Conservation (phyloP, 768 basidiomycete genomes). For the Macrolepiota fuliginosa region DNA sequence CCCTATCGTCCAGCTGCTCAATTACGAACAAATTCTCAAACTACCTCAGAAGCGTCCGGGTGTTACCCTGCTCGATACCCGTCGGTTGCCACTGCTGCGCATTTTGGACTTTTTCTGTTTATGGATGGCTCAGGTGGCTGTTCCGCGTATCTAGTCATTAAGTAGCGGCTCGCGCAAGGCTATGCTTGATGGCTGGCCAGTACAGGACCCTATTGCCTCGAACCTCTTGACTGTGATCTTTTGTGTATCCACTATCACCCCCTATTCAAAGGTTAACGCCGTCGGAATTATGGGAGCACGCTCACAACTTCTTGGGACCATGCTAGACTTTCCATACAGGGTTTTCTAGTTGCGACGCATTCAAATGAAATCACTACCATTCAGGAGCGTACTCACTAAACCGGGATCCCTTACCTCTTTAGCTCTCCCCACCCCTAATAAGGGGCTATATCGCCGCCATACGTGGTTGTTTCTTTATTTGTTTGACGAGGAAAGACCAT, state of each 20-base stretch:
- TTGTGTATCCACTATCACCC: not conserved
- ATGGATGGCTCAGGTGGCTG: no score
- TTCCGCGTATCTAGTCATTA: constrained; percentile 27
- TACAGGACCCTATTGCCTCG: constrained; percentile 30
- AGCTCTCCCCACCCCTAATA: constrained; percentile 25
- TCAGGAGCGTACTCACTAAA: no score
- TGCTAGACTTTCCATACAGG: constrained; percentile 47
- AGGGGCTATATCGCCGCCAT: constrained; percentile 48
- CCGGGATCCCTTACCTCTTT: constrained; percentile 14
- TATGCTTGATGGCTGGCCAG: constrained; percentile 36
- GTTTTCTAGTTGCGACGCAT: constrained; percentile 48
- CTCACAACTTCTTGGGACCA: constrained; percentile 55
- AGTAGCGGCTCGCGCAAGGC: constrained; percentile 37
- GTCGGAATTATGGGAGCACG: constrained; percentile 56
- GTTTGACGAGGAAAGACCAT: constrained; percentile 31
- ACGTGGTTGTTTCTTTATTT: constrained; percentile 36
- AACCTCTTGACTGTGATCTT: constrained; percentile 30
- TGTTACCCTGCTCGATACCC: constrained; percentile 35
- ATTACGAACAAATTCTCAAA: constrained; percentile 27
- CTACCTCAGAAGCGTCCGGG: constrained; percentile 23
- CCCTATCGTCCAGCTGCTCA: constrained; percentile 31
- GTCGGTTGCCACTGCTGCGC: no score
- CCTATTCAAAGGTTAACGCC: no score
- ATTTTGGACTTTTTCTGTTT: no score
- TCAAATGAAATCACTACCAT: no score